Evolutionary conservation across 1,284 basidiomycete species (phyloP).

Genomic region (Thelephora terrestris): DNA sequence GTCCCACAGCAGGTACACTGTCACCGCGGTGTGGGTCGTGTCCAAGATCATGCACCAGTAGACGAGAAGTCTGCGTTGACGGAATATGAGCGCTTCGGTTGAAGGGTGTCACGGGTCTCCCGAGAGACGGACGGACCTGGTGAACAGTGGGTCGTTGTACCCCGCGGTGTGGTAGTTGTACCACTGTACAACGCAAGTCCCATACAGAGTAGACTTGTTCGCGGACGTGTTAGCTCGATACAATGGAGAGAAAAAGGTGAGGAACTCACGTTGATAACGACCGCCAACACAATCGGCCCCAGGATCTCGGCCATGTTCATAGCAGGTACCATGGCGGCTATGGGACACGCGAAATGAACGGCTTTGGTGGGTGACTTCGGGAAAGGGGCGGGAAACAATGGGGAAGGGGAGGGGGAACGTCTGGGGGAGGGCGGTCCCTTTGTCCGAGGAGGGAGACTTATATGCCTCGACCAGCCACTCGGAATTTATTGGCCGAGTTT

Average conservation of each 20-base stretch:
- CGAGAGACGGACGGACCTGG: background rate
- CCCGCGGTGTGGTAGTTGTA: background rate
- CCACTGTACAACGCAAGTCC: background rate
- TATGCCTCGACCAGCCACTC: no score
- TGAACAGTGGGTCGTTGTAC: background rate
- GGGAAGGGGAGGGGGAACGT: no score
- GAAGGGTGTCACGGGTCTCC: no score
- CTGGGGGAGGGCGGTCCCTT: no score
- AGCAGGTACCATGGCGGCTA: background rate
- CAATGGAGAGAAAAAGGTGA: background rate
- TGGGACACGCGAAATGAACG: no score
- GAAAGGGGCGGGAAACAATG: no score
- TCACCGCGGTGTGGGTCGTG: conserved; percentile 5
- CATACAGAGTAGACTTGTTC: background rate
- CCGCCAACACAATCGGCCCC: background rate
- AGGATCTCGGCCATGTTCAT: background rate
- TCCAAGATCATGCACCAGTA: conserved; percentile 1
- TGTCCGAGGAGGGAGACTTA: no score
- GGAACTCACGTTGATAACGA: background rate
- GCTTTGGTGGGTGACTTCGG: no score
- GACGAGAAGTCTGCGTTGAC: background rate
- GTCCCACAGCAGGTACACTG: conserved; percentile 8
- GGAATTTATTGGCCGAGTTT: no score
- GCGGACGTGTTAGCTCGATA: background rate
- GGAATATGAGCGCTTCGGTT: no score